Evolutionary conservation across 305 asterid species (phyloP), one percentile per base, ranked within the genome.

Genomic region (Withania somnifera): DNA sequence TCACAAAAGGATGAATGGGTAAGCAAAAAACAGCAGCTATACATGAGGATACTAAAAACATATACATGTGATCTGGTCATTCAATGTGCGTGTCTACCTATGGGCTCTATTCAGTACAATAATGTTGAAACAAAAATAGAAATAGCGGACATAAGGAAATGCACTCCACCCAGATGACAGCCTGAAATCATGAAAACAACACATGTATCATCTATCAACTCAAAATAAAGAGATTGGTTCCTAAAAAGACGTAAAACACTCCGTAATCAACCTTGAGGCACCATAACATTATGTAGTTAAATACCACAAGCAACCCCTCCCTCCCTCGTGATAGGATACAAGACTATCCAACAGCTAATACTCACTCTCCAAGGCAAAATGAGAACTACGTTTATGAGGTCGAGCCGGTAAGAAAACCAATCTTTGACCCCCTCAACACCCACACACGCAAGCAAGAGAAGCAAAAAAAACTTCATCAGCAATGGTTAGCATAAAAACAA

Each of bases 41-140:
- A 92, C 93, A 90, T 60, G 30, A 81, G 84, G 84, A 87, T 84
- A 86, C 89, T 84, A 88, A 84, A n/a, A 86, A 84, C 79, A 89
- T 86, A 88, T 91, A 91, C 90, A 90, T 58, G 82, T 40, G 83
- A 86, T 84, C 85, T 82, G 75, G 24, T 17, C 83, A 84, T 87
- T 36, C 40, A 84, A n/a, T n/a, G 60, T 8, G 53, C 54, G 63
- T 76, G 78, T 58, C 84, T 82, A 84, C 81, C 86, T 80, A 83
- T 82, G 83, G 85, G 84, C 85, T 85, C 86, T 80, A 84, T 85
- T 86, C 84, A 91, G 81, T 88, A 86, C 88, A 90, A 86, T 81
- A 88, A 36, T 58, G 86, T 79, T 51, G 87, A 88, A 81, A 88
- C 87, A 82, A 91, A 87, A 84, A 90, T 85, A 84, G 88, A 86